Conservation (phyloP, 2,329 filamentous ascomycete genomes). For the Fusarium sp. region DNA sequence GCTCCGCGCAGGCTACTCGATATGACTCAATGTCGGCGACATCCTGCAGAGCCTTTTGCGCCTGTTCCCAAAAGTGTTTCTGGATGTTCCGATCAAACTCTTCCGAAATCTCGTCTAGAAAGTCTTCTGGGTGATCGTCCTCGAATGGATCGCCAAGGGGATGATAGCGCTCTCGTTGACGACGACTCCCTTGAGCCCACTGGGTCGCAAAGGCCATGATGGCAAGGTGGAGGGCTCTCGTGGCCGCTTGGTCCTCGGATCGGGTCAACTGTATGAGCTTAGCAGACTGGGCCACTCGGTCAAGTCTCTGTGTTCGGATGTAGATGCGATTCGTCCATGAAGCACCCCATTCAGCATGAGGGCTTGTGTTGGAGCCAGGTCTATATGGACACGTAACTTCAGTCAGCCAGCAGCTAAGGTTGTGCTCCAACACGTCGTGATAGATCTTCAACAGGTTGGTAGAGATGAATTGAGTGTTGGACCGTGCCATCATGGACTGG, state of each 20-base stretch:
- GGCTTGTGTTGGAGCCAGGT: constrained; percentile 17
- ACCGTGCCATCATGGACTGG: constrained; percentile 39
- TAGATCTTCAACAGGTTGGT: constrained; percentile 39
- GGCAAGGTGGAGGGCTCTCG: constrained; percentile 34
- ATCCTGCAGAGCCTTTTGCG: constrained; percentile 47
- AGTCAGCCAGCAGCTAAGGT: constrained; percentile 40
- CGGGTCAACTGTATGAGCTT: constrained; percentile 34
- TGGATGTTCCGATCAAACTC: constrained; percentile 51
- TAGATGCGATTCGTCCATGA: constrained; percentile 42
- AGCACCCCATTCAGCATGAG: constrained; percentile 34
- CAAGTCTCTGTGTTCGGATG: constrained; percentile 38
- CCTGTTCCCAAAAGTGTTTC: constrained; percentile 49
- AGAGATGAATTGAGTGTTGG: constrained; percentile 39
- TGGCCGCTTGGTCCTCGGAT: constrained; percentile 29
- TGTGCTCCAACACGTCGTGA: constrained; percentile 40
- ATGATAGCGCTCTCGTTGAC: constrained; percentile 35
- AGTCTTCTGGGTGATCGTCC: constrained; percentile 27
- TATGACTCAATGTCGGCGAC: constrained; percentile 50
- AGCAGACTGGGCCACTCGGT: constrained; percentile 32
- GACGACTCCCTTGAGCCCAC: constrained; percentile 43
- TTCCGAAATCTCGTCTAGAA: constrained; percentile 39
- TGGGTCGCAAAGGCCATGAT: constrained; percentile 43
- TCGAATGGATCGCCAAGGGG: neutral
- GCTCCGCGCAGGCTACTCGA: constrained; percentile 49
- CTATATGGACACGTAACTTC: constrained; percentile 41